phyloP scores from a whole-genome alignment of 73 alveolate species.

The Paramecium pentaurelia region DNA sequence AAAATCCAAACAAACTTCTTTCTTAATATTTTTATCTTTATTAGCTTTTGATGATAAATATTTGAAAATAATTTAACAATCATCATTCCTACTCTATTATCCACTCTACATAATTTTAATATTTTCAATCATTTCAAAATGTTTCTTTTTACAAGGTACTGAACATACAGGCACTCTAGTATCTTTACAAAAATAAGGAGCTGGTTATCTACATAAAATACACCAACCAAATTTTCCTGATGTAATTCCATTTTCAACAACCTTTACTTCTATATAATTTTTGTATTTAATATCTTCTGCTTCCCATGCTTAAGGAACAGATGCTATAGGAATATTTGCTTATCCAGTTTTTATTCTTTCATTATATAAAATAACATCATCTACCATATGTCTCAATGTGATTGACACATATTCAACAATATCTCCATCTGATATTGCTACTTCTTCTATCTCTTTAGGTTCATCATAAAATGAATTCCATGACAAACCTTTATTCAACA shows the following conservation, averaged over 20 bases:
- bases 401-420: not conserved
- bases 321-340: not conserved
- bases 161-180: conserved; percentile 92
- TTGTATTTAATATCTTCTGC: conserved; percentile 61
- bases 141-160: conserved; percentile 81
- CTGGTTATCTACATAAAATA: conserved; percentile 87
- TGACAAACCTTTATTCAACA: not conserved
- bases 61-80: conserved; percentile 74
- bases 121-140: conserved; percentile 67
- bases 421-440: not conserved
- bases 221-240: conserved; percentile 98
- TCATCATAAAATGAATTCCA: conserved; percentile 36
- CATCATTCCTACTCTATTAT: conserved; percentile 62
- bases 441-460: conserved; percentile 42
- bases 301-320: conserved; percentile 63
- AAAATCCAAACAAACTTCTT: not conserved
- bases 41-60: conserved; percentile 40
- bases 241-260: conserved; percentile 74
- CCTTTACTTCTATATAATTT: conserved; percentile 67
- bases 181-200: conserved; percentile 87
- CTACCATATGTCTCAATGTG: conserved; percentile 49
- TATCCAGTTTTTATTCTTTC: not conserved
- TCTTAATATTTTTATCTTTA: not conserved
- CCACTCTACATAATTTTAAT: conserved; percentile 54
- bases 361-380: conserved; percentile 38